Evolutionary conservation across 2,329 filamentous ascomycete genomes (phyloP), one percentile per base, ranked within the genome.

Genomic region (Sarocladiaceae sp.): DNA sequence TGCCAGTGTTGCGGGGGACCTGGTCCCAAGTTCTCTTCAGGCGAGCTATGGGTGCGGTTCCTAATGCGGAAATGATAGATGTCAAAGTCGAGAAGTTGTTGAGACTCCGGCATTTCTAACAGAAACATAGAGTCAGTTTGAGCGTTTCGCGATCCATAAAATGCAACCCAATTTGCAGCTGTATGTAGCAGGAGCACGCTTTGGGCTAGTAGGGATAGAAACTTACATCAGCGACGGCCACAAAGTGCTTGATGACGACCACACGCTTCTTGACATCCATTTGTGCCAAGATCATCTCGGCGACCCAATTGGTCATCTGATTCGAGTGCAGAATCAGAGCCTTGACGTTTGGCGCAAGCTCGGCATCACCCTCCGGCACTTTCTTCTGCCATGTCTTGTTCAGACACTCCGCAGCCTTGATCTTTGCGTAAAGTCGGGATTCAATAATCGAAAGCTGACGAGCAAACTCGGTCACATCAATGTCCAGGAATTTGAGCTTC

Each of bases 371-470:
- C 29, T 92, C 87, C 8, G 75, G 80, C 54, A 95, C 78, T 75
- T 97, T 97, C 80, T 95, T 97, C 71, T 96, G 91, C 94, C 94
- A 99, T 4, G 92, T 97, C 77, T 99, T 99, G 72, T 96, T 97
- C 55, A 99, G 75, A 67, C 93, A 97, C 69, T 99, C 94, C 0
- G 90, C 94, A 0, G 93, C 88, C 68, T 93, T 93, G 68, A 99
- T 96, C 73, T 96, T 97, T 60, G 88, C 90, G 64, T 97, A 99
- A 1, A 97, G 78, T 56, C 87, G 87, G 2, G 92, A 96, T 69
- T 99, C 94, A 57, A 97, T 96, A 58, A 99, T 94, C 0, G 94
- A 99, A 56, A 99, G 78, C 69, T 99, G 94, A 46, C 94, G 86
- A n/a, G 94, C 94, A 69, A 99, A 97, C 66, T 99, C 94, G 0